These are phyloP conservation scores for Gaertneriomyces sp. DNA, from an alignment of 192 early-diverging fungal species.

Conservation along the genomic window DNA sequence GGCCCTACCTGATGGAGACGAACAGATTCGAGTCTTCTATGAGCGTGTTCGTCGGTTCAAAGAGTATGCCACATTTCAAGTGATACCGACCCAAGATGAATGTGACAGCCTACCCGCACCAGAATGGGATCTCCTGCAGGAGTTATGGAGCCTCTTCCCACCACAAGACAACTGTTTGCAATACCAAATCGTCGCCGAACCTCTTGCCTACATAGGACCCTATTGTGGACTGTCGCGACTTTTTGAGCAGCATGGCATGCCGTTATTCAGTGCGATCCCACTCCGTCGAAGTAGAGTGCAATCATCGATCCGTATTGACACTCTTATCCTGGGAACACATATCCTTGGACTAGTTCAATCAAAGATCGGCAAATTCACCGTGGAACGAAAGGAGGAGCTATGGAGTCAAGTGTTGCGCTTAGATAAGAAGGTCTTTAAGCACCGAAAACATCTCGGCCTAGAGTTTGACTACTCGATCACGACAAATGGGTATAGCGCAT, in stretches of 20 bases:
- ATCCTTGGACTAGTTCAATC: not conserved
- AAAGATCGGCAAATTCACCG: conserved; percentile 1
- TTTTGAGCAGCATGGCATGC: conserved; percentile 9
- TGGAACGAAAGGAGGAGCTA: conserved; percentile 11
- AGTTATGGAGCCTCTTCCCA: conserved; percentile 1
- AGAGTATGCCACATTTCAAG: not conserved
- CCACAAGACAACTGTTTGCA: not conserved
- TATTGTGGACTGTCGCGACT: conserved; percentile 2
- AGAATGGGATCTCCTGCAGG: not conserved
- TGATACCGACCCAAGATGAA: not conserved
- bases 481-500: conserved; percentile 8
- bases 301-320: conserved; percentile 20
- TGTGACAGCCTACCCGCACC: not conserved
- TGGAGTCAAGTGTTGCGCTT: conserved; percentile 13
- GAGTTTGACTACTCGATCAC: conserved; percentile 15
- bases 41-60: not conserved
- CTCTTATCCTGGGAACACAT: conserved; percentile 2
- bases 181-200: conserved; percentile 13
- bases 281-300: conserved; percentile 4
- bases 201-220: not conserved
- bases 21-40: not conserved
- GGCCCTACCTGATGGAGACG: conserved; percentile 5
- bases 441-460: not conserved
- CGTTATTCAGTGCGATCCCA: conserved; percentile 15
- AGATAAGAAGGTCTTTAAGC: conserved; percentile 13